Percentiles rank a stretch among this genome's conserved stretches.
These are phyloP conservation scores for Clonostachys sp. DNA, from an alignment of 2,329 filamentous ascomycete species.

Conservation along the genomic window DNA sequence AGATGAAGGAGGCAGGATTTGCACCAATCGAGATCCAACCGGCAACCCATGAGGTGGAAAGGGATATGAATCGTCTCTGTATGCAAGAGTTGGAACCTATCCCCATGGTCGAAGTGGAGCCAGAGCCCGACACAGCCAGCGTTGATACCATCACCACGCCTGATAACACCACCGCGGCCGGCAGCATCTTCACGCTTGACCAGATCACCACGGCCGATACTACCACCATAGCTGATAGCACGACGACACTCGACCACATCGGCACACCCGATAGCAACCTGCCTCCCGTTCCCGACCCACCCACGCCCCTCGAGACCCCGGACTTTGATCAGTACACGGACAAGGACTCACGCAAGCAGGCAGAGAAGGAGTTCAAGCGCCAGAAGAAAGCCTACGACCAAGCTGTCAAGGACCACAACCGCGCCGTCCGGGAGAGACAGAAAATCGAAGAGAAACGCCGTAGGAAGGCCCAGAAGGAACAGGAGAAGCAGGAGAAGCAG, in stretches of 20 bases:
- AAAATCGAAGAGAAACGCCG: constrained; percentile 53
- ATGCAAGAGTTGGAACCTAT: constrained; percentile 31
- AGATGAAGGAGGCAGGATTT: not conserved
- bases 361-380: constrained; percentile 63
- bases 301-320: constrained; percentile 33
- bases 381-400: constrained; percentile 61
- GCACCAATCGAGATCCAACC: not conserved
- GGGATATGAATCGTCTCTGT: constrained; percentile 11
- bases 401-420: constrained; percentile 62
- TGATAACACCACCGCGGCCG: not conserved
- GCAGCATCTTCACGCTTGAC: not conserved
- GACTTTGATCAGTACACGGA: constrained; percentile 56
- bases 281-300: constrained; percentile 41
- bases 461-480: constrained; percentile 35
- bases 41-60: not conserved
- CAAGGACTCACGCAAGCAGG: constrained; percentile 61
- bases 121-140: not conserved
- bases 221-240: not conserved
- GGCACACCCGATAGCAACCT: constrained; percentile 11
- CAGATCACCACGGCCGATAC: not conserved
- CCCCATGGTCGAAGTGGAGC: constrained; percentile 22
- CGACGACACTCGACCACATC: not conserved
- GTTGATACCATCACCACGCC: not conserved
- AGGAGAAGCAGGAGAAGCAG: constrained; percentile 11
- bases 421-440: constrained; percentile 56